A percentile compares a stretch with the other conserved stretches of the same genome.
Evolutionary conservation across 192 early-diverging fungal species (phyloP).

Genomic region (Backusella tarrabulga): DNA sequence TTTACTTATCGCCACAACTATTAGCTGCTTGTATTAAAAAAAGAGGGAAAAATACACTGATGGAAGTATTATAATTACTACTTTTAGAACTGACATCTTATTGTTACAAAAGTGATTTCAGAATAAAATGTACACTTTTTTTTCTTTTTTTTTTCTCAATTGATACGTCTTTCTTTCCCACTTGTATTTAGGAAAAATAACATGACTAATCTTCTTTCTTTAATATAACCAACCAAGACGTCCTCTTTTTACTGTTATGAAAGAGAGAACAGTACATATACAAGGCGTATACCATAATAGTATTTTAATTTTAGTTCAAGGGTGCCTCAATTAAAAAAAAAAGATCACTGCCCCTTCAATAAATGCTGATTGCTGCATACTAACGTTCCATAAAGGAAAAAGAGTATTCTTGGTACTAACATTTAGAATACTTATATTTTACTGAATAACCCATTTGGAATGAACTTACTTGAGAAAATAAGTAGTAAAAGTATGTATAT

Average conservation of each 20-base stretch:
- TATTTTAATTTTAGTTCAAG: neutral
- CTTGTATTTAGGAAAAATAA: neutral
- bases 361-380: neutral
- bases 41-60: neutral
- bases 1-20: too few relatives aligned
- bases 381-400: neutral
- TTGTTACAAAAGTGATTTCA: neutral
- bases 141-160: neutral
- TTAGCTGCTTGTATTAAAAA: neutral
- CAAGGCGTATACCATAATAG: neutral
- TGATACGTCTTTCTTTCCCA: neutral
- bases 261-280: neutral
- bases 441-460: neutral
- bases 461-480: neutral
- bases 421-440: neutral
- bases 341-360: neutral
- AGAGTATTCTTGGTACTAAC: neutral
- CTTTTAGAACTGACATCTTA: neutral
- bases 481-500: too few relatives aligned
- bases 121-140: neutral
- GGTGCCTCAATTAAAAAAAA: neutral
- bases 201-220: neutral
- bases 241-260: neutral
- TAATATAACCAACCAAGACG: neutral
- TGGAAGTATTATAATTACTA: neutral